phyloP scores from a whole-genome alignment of 345 rosid genomes.

The Eucalyptus tenuipes region DNA sequence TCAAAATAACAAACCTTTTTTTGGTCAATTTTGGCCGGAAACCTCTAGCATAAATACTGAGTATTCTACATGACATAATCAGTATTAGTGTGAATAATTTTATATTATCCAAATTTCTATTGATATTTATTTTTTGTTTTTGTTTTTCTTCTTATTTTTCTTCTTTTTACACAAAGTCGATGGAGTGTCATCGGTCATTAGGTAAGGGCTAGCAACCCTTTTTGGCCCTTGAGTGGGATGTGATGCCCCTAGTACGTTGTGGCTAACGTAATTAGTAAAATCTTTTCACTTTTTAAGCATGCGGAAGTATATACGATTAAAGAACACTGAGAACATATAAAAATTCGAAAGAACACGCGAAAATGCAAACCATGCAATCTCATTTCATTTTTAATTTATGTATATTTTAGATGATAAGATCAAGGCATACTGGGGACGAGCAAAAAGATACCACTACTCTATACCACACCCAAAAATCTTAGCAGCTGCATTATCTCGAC shows the following conservation, averaged over 20 bases:
- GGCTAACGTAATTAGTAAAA: too few species aligned
- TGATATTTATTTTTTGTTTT: background rate
- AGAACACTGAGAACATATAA: rapidly evolving
- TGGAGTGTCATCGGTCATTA: rapidly evolving
- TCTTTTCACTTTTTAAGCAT: too few species aligned
- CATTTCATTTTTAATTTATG: too few species aligned
- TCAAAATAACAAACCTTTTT: background rate
- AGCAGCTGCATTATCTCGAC: rapidly evolving
- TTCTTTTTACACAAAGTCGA: rapidly evolving
- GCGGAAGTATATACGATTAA: rapidly evolving
- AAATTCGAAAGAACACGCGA: rapidly evolving
- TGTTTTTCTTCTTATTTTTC: background rate
- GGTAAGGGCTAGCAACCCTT: background rate
- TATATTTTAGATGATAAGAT: too few species aligned
- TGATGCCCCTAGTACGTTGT: rapidly evolving
- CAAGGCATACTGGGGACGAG: rapidly evolving
- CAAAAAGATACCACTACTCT: too few species aligned
- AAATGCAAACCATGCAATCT: too few species aligned
- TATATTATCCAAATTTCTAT: background rate
- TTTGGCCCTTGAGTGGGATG: background rate
- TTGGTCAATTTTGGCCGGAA: background rate
- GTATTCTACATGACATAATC: background rate
- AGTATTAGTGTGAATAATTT: rapidly evolving
- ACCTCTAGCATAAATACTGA: rapidly evolving
- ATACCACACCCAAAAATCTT: too few species aligned